phyloP scores from a whole-genome alignment of 805 yeast genomes.

The Candida cerambycidarum region DNA sequence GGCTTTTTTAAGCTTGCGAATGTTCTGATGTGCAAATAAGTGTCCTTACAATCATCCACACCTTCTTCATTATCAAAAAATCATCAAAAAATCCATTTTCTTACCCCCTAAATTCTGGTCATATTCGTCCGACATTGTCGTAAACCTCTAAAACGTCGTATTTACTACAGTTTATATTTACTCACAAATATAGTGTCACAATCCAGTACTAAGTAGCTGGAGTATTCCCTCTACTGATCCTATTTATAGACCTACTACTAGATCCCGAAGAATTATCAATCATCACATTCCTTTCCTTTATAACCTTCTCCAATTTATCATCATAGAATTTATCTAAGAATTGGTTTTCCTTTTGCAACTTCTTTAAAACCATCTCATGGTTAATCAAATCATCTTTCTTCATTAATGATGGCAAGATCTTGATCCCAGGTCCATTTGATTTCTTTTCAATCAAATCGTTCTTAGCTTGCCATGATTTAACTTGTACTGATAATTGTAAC shows the following conservation, averaged over 20 bases:
- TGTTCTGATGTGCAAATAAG: too few relatives aligned
- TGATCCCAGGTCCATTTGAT: slow-evolving; percentile 35
- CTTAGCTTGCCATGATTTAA: slow-evolving; percentile 20
- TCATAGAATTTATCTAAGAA: slow-evolving; percentile 28
- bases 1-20: too few relatives aligned
- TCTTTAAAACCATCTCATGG: slow-evolving; percentile 26
- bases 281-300: slow-evolving; percentile 32
- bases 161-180: too few relatives aligned
- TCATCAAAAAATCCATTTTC: too few relatives aligned
- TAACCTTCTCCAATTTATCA: slow-evolving; percentile 34
- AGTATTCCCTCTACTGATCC: slow-evolving; percentile 41
- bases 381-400: slow-evolving; percentile 32
- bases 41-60: too few relatives aligned
- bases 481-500: slow-evolving; percentile 23
- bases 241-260: slow-evolving; percentile 31
- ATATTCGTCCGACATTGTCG: not conserved
- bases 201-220: too few relatives aligned
- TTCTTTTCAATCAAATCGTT: slow-evolving; percentile 21
- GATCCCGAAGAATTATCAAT: slow-evolving; percentile 30
- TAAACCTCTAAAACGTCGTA: too few relatives aligned
- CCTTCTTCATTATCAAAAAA: too few relatives aligned
- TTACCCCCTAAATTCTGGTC: not conserved
- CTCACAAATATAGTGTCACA: too few relatives aligned
- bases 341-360: slow-evolving; percentile 26
- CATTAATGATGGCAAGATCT: slow-evolving; percentile 32